Base-by-base conservation (phyloP, 2,329 filamentous ascomycete genomes). In the Colletotrichum gigasporum region DNA sequence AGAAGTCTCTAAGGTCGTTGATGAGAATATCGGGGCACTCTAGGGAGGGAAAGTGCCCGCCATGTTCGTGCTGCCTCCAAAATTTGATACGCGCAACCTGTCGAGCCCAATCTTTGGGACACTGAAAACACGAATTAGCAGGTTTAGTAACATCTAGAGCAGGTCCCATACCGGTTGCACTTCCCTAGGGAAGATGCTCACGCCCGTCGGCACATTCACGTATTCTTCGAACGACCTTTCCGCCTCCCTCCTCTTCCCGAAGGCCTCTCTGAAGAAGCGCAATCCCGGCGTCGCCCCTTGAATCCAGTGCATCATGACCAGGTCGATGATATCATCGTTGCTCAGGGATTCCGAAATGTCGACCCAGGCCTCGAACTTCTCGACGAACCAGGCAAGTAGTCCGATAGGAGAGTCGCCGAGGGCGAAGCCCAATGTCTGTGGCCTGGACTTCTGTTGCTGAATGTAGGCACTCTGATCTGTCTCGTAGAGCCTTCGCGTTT, bases 341-440 rank as follows among this genome's bases (percentile, higher is more conserved):
- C 30, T 56, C 18, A 41, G 12, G 22, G 57, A 42, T 2, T 48
- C 35, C 56, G 66, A 37, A 3, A 66, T 8, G 74, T 72, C 73
- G 70, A 76, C 18, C 69, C 71, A 8, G 69, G 64, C 10, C 72
- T 68, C 34, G 8, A 59, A 28, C 34, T 59, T 59, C 5, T 51
- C 55, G 3, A 59, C 45, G 26, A 64, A 26, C 61, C 61, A 64
- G 3, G 55, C 55, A 5, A 60, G 24, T 8, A 64, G 24, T 2
- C 72, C 76, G 1, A 76, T 67, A 3, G 76, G 76, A 10, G 69
- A 73, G 68, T 78, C 76, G 2, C 69, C 67, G 10, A 77, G 63
- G 3, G 45, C 61, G n/a, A 52, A 42, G 18, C 47, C 61, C 5
- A 64, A 32, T 4, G 54, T 60, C n/a, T 53, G 35, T 14, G 45